phyloP scores from a whole-genome alignment of 2,329 filamentous ascomycete genomes.

The Penicillium sp. region DNA sequence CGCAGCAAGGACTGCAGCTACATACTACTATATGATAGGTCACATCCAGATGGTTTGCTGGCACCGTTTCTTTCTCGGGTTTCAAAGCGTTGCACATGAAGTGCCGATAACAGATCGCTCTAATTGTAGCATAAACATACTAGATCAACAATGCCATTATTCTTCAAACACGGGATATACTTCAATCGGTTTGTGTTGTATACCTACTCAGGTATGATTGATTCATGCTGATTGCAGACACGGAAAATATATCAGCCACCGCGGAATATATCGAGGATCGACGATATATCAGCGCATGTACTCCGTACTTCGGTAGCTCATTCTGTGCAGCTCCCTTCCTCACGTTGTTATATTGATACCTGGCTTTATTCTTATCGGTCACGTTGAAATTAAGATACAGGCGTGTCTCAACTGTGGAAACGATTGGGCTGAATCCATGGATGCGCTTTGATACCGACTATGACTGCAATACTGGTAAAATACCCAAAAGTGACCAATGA shows the following conservation, averaged over 20 bases:
- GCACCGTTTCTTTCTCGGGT: background rate
- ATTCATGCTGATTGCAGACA: background rate
- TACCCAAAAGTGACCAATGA: background rate
- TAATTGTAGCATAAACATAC: too few relatives aligned
- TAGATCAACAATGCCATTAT: conserved; percentile 5
- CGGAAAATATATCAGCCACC: conserved; percentile 10
- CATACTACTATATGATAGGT: conserved; percentile 6
- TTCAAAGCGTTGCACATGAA: background rate
- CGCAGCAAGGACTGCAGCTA: conserved; percentile 11
- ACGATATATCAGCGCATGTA: background rate
- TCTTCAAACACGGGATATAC: background rate
- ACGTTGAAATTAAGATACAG: background rate
- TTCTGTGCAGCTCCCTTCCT: background rate
- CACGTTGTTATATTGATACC: background rate
- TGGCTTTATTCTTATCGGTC: background rate
- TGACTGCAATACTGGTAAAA: background rate
- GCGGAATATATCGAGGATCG: conserved; percentile 1
- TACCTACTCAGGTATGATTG: too few relatives aligned
- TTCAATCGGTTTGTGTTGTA: background rate
- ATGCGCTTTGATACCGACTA: conserved; percentile 6
- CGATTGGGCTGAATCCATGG: conserved; percentile 8
- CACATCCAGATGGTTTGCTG: conserved; percentile 8
- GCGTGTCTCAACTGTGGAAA: conserved; percentile 3
- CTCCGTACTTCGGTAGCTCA: background rate
- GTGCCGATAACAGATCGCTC: background rate